phyloP scores from a whole-genome alignment of 2,329 filamentous ascomycete genomes.

The Cylindrodendrum hubeiense region DNA sequence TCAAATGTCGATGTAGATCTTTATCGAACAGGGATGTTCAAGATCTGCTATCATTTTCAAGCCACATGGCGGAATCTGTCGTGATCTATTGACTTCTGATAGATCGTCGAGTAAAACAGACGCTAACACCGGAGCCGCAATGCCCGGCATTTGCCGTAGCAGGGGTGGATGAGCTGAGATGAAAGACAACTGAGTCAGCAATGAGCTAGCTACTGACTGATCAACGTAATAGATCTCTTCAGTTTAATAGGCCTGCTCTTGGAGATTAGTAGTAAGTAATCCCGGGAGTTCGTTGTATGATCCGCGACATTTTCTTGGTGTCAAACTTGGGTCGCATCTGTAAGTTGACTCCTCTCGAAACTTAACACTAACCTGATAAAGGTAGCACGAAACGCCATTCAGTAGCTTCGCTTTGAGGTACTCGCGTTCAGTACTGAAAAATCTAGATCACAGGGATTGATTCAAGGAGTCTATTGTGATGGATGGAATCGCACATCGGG shows the following conservation, averaged over 20 bases:
- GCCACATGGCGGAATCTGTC: neutral
- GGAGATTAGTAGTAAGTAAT: neutral
- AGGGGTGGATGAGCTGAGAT: neutral
- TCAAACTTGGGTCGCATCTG: neutral
- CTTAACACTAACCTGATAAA: neutral
- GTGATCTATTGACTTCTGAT: neutral
- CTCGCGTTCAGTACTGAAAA: neutral
- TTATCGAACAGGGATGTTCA: neutral
- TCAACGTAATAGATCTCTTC: neutral
- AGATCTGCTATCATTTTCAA: neutral
- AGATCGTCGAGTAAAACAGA: neutral
- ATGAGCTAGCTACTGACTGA: neutral
- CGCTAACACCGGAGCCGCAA: slow-evolving; percentile 3
- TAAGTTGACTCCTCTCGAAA: neutral
- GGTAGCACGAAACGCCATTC: too few relatives aligned
- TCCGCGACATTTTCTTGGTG: too few relatives aligned
- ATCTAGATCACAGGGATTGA: neutral
- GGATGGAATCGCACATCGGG: too few relatives aligned
- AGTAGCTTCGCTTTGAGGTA: too few relatives aligned
- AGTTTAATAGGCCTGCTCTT: neutral
- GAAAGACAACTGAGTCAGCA: neutral
- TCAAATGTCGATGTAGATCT: neutral
- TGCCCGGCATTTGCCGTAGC: neutral
- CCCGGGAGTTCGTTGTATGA: neutral
- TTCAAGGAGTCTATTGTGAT: too few relatives aligned